These are phyloP conservation scores for Chalaropsis ovoidea DNA, from an alignment of 2,329 filamentous ascomycete species.

Conservation along the genomic window DNA sequence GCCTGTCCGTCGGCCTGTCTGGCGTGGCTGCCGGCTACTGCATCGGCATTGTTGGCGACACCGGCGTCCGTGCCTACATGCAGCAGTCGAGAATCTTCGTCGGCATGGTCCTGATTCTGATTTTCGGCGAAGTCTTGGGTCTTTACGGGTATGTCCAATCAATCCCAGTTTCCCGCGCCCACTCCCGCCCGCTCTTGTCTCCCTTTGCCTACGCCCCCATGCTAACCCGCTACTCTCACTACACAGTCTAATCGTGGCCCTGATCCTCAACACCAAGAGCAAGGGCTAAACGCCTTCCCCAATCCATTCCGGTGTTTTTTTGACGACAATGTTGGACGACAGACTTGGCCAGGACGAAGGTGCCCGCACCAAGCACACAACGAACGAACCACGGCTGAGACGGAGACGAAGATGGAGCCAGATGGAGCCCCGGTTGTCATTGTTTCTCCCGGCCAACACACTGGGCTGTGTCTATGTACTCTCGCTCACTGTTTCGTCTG, in stretches of 20 bases:
- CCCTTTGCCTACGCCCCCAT: not conserved
- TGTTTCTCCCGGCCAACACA: too few species aligned
- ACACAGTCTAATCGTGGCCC: conserved; percentile 72
- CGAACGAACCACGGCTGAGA: not conserved
- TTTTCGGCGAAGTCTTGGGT: conserved; percentile 95
- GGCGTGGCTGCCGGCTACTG: conserved; percentile 92
- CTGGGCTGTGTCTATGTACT: not conserved
- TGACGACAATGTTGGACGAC: not conserved
- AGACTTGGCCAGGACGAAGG: not conserved
- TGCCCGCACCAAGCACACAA: not conserved
- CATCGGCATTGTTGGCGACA: conserved; percentile 91
- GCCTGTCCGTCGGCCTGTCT: conserved; percentile 81
- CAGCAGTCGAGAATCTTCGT: conserved; percentile 92
- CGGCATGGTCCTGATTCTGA: conserved; percentile 95
- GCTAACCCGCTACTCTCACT: not conserved
- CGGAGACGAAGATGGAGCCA: too few species aligned
- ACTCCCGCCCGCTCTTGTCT: too few species aligned
- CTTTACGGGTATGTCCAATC: conserved; percentile 81
- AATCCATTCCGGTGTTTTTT: not conserved
- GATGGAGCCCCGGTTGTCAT: not conserved
- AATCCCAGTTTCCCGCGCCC: not conserved
- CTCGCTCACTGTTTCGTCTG: not conserved
- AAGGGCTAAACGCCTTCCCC: conserved; percentile 40
- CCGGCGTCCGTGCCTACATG: conserved; percentile 91
- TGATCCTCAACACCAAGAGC: conserved; percentile 85